Base-by-base conservation (phyloP, 768 basidiomycete species). In the Boletus speciosus region DNA sequence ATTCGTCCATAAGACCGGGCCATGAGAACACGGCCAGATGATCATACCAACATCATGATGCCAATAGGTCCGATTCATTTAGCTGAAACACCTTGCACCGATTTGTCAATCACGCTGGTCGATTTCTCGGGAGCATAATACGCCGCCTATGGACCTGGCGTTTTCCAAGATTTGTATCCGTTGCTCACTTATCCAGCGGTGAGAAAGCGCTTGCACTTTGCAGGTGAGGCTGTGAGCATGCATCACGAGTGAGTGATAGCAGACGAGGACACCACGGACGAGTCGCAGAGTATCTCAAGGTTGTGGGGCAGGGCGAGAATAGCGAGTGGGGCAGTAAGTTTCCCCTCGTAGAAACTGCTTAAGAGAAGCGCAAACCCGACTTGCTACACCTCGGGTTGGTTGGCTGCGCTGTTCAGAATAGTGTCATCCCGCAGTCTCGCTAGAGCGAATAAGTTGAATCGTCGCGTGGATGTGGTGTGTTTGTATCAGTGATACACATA, bases 91-190 rank as follows among this genome's bases (percentile, higher is more conserved):
- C 32, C 23, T 5, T 16, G 35, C 16, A n/a, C 46, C 6, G 1
- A 16, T 35, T 7, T 6, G 8, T 11, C 16, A 7, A 47, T 21
- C 8, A 29, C 9, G 29, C 8, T 29, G 25, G 25, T 29, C 29
- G 31, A 11, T 39, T 39, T 39, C 37, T 12, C 46, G 75, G 75
- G 76, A 49, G 71, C 72, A 19, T 19, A 19, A 6, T 76, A 57
- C 52, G 71, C 74, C 0, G 59, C 19, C 19, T 78, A 76, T 43
- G 70, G 68, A 5, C 75, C 76, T 8, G 74, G 74, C 4, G 52
- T 74, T 15, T 76, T 74, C 54, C 57, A 55, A 16, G 51, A 65
- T 27, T 29, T 71, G 21, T 78, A 73, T 54, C 49, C 52, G 3
- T 60, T 60, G 23, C 60, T 76, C 25, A 71, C 54, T 19, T 36